phyloP scores from a whole-genome alignment of 176 grass and related monocot species.

The Olyra latifolia region DNA sequence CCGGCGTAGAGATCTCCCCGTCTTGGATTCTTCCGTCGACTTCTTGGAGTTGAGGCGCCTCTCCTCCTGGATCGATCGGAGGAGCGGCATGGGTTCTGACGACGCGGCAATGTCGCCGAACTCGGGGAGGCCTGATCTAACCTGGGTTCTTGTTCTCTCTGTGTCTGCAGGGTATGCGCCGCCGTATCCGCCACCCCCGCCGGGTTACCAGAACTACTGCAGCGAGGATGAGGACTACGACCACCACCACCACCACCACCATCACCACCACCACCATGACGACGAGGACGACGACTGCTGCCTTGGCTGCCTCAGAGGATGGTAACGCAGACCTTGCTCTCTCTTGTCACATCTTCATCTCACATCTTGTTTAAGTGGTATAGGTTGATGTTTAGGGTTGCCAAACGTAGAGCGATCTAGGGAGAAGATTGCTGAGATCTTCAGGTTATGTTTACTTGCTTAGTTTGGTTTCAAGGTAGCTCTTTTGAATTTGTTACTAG shows the following conservation, averaged over 20 bases:
- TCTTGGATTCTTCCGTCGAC: background rate
- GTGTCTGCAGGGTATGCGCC: constrained; percentile 56
- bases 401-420: background rate
- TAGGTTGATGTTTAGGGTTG: background rate
- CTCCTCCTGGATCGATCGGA: background rate
- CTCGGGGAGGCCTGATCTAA: background rate
- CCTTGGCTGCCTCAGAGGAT: constrained; percentile 88
- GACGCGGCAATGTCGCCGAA: background rate
- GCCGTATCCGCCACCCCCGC: constrained; percentile 61
- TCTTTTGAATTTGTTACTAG: background rate
- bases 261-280: constrained; percentile 45
- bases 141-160: background rate
- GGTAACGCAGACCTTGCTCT: constrained; percentile 50
- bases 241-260: constrained; percentile 23
- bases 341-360: too few relatives aligned
- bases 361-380: background rate
- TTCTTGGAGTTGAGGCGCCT: background rate
- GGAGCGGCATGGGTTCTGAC: background rate
- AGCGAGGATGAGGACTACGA: constrained; percentile 18
- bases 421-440: background rate
- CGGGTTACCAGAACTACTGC: constrained; percentile 91
- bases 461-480: background rate
- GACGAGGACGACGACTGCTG: constrained; percentile 49
- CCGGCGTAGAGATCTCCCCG: background rate
- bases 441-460: background rate